Evolutionary conservation across 2,329 filamentous ascomycete species (phyloP), one percentile per base, ranked within the genome.

Genomic region (Dactylellina haptotyla): DNA sequence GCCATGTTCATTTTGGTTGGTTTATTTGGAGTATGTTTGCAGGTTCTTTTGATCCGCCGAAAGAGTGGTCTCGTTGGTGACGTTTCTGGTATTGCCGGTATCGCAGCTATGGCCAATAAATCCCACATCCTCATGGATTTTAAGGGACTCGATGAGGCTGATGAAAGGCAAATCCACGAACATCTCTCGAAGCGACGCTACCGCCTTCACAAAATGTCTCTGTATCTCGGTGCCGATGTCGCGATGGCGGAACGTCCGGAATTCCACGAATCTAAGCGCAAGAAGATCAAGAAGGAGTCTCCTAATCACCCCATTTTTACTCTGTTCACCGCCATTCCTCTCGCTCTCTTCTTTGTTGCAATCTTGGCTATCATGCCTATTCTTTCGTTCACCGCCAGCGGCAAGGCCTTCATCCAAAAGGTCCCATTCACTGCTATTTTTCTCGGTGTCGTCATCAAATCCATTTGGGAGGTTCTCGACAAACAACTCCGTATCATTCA

Each of bases 41-140:
- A 90, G 45, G 87, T 84, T 76, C 84, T 88, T 71, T 84, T 91
- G 45, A 85, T 86, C 63, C 83, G 83, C 14, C 83, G 90, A 20
- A 87, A 86, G 39, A 90, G 88, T 2, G 90, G 90, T 0, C 82
- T 92, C 14, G 80, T 87, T 2, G 86, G 86, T 4, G 88, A 92
- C 78, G 89, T 90, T 4, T 88, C 87, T 76, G 90, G 90, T 4
- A 90, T 92, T 57, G 89, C 89, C 1, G 90, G 90, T 1, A 84
- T 92, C 37, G 90, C 90, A 4, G 87, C 89, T 64, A 91, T 92
- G 89, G 89, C 90, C 8, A 89, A 90, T 1, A 86, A 87, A 73
- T 88, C 86, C 75, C 89, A 92, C 76, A 90, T 92, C 78, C 81
- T 92, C 75, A 88, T 87, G 80, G 90, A 92, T 78, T 92, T 92